A percentile compares a stretch with the other conserved stretches of the same genome.
phyloP scores from a whole-genome alignment of 352 stramenopile genomes.

The Elongisporangium anandrum region DNA sequence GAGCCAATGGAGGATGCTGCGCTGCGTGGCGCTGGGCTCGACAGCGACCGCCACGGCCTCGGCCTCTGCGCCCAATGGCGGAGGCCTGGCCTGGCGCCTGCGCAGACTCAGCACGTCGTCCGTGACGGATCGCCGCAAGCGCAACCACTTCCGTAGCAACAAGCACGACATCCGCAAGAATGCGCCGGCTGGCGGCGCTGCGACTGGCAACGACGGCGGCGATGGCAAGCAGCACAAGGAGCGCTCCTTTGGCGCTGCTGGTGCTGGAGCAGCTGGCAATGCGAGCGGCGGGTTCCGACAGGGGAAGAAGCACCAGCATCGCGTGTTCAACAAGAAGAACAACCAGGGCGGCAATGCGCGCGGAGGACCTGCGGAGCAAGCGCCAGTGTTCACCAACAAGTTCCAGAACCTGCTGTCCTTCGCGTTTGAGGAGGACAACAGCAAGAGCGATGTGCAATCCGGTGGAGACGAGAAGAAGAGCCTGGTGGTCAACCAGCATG shows the following conservation, averaged over 20 bases:
- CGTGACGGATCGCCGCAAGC: conserved; percentile 39
- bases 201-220: neutral
- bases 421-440: conserved; percentile 42
- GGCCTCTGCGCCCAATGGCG: conserved; percentile 1
- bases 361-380: conserved; percentile 10
- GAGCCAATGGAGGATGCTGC: conserved; percentile 46
- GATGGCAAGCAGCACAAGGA: conserved; percentile 14
- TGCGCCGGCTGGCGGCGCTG: neutral
- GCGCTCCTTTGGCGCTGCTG: conserved; percentile 3
- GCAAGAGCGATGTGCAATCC: conserved; percentile 1
- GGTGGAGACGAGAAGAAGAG: conserved; percentile 7
- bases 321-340: conserved; percentile 17
- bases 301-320: conserved; percentile 1
- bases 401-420: conserved; percentile 82
- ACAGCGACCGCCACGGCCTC: conserved; percentile 1
- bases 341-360: neutral
- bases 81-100: conserved; percentile 1
- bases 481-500: conserved; percentile 1
- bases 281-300: conserved; percentile 3
- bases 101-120: conserved; percentile 33
- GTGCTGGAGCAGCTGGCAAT: neutral
- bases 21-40: conserved; percentile 16
- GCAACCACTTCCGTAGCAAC: conserved; percentile 48
- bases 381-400: conserved; percentile 73
- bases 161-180: conserved; percentile 32